A percentile compares a stretch with the other conserved stretches of the same genome.
Evolutionary conservation across 2,329 filamentous ascomycete genomes (phyloP).

Genomic region (Trichoderma sp.): DNA sequence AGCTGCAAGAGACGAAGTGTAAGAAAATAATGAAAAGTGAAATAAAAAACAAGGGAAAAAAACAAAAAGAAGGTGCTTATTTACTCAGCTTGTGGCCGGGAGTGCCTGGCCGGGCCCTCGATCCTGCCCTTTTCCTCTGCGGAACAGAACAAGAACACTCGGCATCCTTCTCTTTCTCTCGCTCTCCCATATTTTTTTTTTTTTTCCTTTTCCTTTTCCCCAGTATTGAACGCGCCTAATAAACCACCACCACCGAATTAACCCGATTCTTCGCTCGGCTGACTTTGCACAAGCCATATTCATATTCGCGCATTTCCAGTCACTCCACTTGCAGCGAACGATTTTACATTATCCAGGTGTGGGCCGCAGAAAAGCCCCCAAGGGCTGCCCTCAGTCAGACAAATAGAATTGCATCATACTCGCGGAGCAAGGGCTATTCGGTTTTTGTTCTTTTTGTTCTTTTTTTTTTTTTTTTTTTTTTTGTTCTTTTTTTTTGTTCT

Average conservation of each 20-base stretch:
- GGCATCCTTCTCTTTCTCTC: not conserved
- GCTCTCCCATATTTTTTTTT: too few species aligned
- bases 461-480: not conserved
- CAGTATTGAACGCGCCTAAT: not conserved
- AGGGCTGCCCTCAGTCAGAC: conserved; percentile 13
- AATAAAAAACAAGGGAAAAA: not conserved
- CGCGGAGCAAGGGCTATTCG: not conserved
- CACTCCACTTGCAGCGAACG: conserved; percentile 20
- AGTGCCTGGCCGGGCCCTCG: not conserved
- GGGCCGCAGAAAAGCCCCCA: conserved; percentile 19
- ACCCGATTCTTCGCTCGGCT: conserved; percentile 21
- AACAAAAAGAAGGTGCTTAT: not conserved
- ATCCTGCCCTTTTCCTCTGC: not conserved
- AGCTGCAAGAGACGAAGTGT: not conserved
- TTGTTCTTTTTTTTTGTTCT: not conserved
- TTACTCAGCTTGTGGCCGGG: not conserved
- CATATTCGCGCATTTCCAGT: conserved; percentile 25
- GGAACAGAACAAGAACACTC: not conserved
- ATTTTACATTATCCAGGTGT: conserved; percentile 16
- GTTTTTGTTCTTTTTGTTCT: not conserved
- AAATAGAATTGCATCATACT: conserved; percentile 2
- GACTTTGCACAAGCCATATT: conserved; percentile 18
- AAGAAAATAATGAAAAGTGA: not conserved
- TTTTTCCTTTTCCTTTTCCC: too few species aligned
- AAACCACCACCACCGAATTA: conserved; percentile 9